Base-by-base conservation (phyloP, 192 early-diverging fungal species). In the Entomortierella beljakovae region DNA sequence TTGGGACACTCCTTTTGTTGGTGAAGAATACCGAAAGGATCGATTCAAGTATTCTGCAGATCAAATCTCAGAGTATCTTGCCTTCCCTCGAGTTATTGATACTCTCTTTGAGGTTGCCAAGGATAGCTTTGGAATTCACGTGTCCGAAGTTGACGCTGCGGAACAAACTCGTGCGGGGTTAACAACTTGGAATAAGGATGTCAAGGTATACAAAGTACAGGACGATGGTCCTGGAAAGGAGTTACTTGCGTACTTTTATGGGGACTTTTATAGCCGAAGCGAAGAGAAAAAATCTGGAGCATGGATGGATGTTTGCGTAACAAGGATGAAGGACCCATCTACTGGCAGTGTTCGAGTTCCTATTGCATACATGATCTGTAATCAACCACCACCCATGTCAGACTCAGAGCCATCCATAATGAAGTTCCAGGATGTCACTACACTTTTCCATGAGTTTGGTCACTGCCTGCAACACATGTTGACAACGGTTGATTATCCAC, bases 371-470 rank as follows among this genome's bases (percentile, higher is more conserved):
- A 70, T 90, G 61, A 83, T 88, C 54, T 90, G 88, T 66, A 90
- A 90, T 56, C 86, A 88, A 56, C 73, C 85, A 16, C 60, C 81
- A 22, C 88, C 88, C 13, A 29, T 59, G 18, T 68, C 80, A n/a
- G 70, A 67, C 0, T 40, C 68, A 2, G 66, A 77, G 52, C 84
- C 86, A 2, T 84, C 86, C 1, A 32, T 82, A 16, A 88, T 90
- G 87, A 90, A 88, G 66, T 88, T 88, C 55, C 52, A 83, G 34
- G 88, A 90, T 67, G 86, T 90, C 8, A 70, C 82, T n/a, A 90
- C 88, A 7, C 61, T 90, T 16, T 90, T 90, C 64, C 88, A 90
- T 71, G 88, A 90, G 68, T 90, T 90, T 72, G 88, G 88, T 1
- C 88, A 90, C 38, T 85, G 88, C 64, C 53, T 90, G 29, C 88